phyloP scores from a whole-genome alignment of 2,329 filamentous ascomycete species.

The Xylariales sp. region DNA sequence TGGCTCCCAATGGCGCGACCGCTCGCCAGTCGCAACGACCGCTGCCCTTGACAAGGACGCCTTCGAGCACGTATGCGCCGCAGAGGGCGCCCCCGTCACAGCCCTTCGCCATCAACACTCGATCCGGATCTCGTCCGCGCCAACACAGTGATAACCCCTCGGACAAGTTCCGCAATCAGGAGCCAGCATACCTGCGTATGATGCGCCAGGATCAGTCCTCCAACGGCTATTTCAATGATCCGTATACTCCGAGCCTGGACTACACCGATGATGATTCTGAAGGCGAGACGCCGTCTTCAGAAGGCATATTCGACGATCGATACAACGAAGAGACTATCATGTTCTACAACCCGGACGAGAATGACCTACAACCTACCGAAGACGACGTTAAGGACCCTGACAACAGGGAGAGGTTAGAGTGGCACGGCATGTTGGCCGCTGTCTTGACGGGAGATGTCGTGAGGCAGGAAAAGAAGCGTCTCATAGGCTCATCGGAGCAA shows the following conservation, averaged over 20 bases:
- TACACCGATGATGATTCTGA: slow-evolving; percentile 79
- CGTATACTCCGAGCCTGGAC: slow-evolving; percentile 63
- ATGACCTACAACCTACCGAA: slow-evolving; percentile 79
- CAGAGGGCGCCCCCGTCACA: slow-evolving; percentile 46
- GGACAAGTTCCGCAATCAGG: slow-evolving; percentile 65
- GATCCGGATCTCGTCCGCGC: slow-evolving; percentile 41
- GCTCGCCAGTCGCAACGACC: slow-evolving; percentile 60
- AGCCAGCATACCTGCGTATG: slow-evolving; percentile 91
- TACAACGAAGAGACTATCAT: slow-evolving; percentile 91
- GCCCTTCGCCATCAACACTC: slow-evolving; percentile 38
- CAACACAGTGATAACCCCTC: slow-evolving; percentile 43
- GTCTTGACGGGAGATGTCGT: slow-evolving; percentile 96
- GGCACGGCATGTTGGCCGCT: slow-evolving; percentile 96
- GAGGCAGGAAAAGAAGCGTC: slow-evolving; percentile 92
- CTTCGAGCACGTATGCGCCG: slow-evolving; percentile 75
- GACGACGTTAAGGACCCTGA: slow-evolving; percentile 86
- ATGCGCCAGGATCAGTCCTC: slow-evolving; percentile 61
- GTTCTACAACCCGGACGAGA: slow-evolving; percentile 72
- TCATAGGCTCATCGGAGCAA: slow-evolving; percentile 71
- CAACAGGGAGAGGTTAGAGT: slow-evolving; percentile 87
- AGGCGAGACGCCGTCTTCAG: slow-evolving; percentile 83
- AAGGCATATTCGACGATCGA: slow-evolving; percentile 76
- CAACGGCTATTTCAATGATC: slow-evolving; percentile 71
- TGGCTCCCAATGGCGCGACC: slow-evolving; percentile 23
- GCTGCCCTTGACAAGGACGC: slow-evolving; percentile 61